These are phyloP conservation scores for Gynostemma pentaphyllum DNA, from an alignment of 306 rosid genomes.

Conservation along the genomic window DNA sequence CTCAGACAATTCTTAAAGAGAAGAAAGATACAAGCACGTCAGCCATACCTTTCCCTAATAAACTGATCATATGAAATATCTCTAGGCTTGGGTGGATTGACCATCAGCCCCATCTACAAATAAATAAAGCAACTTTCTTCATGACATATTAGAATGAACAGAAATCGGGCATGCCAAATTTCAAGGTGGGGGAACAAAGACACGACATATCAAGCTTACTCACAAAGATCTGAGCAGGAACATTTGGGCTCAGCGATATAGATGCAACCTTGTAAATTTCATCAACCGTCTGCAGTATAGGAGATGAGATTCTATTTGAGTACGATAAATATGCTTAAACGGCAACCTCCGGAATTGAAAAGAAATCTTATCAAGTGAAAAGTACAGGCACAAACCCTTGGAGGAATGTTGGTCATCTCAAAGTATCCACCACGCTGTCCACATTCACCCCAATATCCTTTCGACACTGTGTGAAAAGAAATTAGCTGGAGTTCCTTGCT, in stretches of 20 bases:
- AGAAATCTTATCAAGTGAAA: constrained; percentile 10
- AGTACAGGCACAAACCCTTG: constrained; percentile 46
- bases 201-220: constrained; percentile 21
- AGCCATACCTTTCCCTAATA: constrained; percentile 72
- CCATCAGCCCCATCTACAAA: constrained; percentile 92
- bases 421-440: constrained; percentile 99
- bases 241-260: constrained; percentile 88
- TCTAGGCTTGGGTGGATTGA: constrained; percentile 87
- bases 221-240: constrained; percentile 98
- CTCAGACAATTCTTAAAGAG: constrained; percentile 2
- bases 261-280: constrained; percentile 93
- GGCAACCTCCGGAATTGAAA: background rate
- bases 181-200: background rate
- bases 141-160: constrained; percentile 9
- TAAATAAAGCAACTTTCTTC: constrained; percentile 10
- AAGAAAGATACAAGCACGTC: background rate
- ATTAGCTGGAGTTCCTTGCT: constrained; percentile 88
- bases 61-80: constrained; percentile 84
- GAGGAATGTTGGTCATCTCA: constrained; percentile 97
- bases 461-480: constrained; percentile 86
- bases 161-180: background rate
- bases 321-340: background rate
- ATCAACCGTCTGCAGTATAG: constrained; percentile 75
- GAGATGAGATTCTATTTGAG: background rate
- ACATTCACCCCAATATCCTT: constrained; percentile 98